A percentile compares a stretch with the other conserved stretches of the same genome.
Evolutionary conservation across 805 yeast species (phyloP).

Genomic region (Hanseniaspora pseudoguilliermondii): DNA sequence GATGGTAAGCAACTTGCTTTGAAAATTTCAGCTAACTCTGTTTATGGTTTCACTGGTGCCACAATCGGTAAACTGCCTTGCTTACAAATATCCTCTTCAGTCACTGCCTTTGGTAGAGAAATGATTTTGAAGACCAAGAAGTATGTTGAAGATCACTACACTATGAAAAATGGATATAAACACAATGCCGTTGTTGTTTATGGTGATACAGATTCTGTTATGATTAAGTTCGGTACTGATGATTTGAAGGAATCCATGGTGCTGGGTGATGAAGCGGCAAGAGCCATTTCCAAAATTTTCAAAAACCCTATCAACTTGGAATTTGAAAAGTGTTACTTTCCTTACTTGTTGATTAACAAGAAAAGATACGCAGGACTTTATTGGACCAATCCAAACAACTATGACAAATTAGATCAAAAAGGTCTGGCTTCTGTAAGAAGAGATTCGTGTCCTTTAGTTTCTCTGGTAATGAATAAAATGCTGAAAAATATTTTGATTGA

Average conservation of each 20-base stretch:
- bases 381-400: constrained; percentile 88
- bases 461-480: constrained; percentile 85
- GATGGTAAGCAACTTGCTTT: constrained; percentile 96
- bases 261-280: constrained; percentile 91
- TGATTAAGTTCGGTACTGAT: constrained; percentile 87
- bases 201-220: constrained; percentile 98
- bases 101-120: constrained; percentile 87
- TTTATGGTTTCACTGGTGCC: constrained; percentile 98
- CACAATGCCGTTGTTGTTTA: constrained; percentile 83
- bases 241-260: constrained; percentile 79
- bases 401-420: constrained; percentile 94
- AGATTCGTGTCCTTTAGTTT: constrained; percentile 91
- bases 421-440: constrained; percentile 98
- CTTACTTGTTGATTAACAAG: constrained; percentile 84
- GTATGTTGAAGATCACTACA: constrained; percentile 69
- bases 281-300: constrained; percentile 64
- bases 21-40: constrained; percentile 94
- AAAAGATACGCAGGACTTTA: constrained; percentile 94
- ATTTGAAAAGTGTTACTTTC: constrained; percentile 92
- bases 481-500: constrained; percentile 74
- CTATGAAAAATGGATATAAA: constrained; percentile 68
- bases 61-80: constrained; percentile 96
- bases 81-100: constrained; percentile 88
- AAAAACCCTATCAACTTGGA: constrained; percentile 82
- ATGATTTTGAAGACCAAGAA: constrained; percentile 90